Evolutionary conservation across 495 filamentous ascomycete species (phyloP).

Genomic region (Chaetomidium leptoderma): DNA sequence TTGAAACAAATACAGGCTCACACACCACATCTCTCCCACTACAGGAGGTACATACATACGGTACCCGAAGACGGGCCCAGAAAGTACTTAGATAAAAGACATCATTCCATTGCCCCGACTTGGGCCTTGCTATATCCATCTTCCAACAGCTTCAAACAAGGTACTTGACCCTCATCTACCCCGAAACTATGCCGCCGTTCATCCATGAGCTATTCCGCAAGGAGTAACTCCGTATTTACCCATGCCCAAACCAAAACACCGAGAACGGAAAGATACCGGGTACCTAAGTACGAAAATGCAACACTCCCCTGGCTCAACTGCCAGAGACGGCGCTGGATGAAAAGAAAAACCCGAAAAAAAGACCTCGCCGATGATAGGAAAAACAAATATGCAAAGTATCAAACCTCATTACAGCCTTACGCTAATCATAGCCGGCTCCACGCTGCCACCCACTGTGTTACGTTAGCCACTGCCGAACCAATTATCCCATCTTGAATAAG

Average conservation of each 20-base stretch:
- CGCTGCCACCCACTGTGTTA: constrained; percentile 49
- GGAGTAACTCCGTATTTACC: not conserved
- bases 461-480: not conserved
- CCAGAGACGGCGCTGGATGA: not conserved
- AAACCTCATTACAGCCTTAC: not conserved
- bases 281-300: constrained; percentile 4
- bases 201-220: not conserved
- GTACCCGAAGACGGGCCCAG: too few species aligned
- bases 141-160: too few species aligned
- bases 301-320: not conserved
- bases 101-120: too few species aligned
- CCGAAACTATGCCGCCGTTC: too few species aligned
- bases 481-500: not conserved
- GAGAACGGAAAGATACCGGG: not conserved
- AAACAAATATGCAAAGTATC: not conserved
- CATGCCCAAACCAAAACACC: constrained; percentile 1
- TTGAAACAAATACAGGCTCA: too few species aligned
- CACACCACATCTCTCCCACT: too few species aligned
- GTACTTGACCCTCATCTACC: too few species aligned
- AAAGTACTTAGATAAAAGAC: too few species aligned
- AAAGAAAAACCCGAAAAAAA: not conserved
- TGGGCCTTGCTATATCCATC: too few species aligned
- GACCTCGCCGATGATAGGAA: not conserved
- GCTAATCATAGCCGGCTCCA: constrained; percentile 50
- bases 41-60: too few species aligned